Evolutionary conservation across 106 monocot genomes (phyloP).

Genomic region (Phalaenopsis aphrodite): DNA sequence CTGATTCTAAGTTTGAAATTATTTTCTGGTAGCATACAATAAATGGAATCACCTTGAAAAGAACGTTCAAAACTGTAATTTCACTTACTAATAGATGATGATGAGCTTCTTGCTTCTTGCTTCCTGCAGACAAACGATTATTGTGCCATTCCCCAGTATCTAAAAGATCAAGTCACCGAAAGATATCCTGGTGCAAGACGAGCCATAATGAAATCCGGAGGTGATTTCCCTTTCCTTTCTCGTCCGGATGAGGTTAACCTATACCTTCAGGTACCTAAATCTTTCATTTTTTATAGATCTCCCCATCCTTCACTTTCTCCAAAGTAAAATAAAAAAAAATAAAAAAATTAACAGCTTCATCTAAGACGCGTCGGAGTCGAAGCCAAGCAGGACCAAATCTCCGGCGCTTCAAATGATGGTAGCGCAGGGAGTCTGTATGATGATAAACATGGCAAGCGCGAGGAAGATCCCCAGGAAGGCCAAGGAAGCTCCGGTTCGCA

Average conservation of each 20-base stretch:
- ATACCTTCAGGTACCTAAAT: constrained; percentile 74
- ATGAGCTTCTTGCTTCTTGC: not conserved
- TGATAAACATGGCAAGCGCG: constrained; percentile 16
- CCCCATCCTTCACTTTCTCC: not conserved
- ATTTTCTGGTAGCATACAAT: not conserved
- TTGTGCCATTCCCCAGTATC: constrained; percentile 70
- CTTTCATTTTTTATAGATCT: not conserved
- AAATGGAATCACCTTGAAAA: too few relatives aligned
- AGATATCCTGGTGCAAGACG: constrained; percentile 77
- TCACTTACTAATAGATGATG: too few relatives aligned
- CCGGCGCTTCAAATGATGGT: constrained; percentile 26
- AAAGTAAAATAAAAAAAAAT: not conserved
- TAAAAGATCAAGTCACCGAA: constrained; percentile 80
- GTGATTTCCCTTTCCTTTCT: constrained; percentile 97
- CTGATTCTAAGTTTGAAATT: not conserved
- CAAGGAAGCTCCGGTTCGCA: constrained; percentile 15
- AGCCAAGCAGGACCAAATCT: constrained; percentile 29
- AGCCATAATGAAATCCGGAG: constrained; percentile 74
- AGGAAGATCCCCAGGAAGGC: constrained; percentile 8
- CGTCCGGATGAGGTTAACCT: constrained; percentile 95
- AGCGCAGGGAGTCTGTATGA: constrained; percentile 31
- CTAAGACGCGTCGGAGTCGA: constrained; percentile 88
- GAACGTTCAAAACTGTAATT: too few relatives aligned
- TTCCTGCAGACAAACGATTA: constrained; percentile 84
- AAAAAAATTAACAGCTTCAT: constrained; percentile 50